Conservation (phyloP, 2,329 filamentous ascomycete species). For the Aphanocladium album region DNA sequence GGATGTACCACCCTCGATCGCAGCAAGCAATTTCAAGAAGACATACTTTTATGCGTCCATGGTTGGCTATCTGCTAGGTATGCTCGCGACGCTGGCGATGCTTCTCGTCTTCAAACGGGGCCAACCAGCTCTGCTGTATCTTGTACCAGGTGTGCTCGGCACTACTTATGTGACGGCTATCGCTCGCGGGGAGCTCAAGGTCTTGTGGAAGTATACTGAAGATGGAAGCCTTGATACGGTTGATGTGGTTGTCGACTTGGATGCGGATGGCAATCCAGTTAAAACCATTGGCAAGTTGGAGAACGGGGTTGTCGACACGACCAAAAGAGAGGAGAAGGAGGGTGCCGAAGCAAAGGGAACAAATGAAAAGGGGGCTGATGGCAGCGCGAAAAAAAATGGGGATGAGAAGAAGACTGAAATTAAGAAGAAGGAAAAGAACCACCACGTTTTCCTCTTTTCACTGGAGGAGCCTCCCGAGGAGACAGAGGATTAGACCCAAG, state of each 20-base stretch:
- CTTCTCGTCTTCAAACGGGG: constrained; percentile 75
- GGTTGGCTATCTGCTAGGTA: constrained; percentile 70
- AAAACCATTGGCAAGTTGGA: constrained; percentile 34
- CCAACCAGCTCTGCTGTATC: constrained; percentile 86
- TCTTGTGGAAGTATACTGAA: constrained; percentile 82
- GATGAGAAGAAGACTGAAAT: constrained; percentile 16
- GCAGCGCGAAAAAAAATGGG: constrained; percentile 12
- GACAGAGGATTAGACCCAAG: background rate
- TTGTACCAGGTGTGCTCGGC: constrained; percentile 79
- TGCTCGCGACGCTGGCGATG: constrained; percentile 70
- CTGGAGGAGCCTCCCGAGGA: constrained; percentile 24
- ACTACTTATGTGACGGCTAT: constrained; percentile 71
- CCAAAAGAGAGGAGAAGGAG: constrained; percentile 23
- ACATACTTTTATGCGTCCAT: constrained; percentile 79
- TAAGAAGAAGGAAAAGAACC: constrained; percentile 19
- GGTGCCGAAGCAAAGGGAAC: constrained; percentile 13
- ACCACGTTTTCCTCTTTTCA: constrained; percentile 30
- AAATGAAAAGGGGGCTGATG: background rate
- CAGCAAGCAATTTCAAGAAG: constrained; percentile 62
- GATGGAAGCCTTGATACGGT: constrained; percentile 52
- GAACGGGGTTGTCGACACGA: constrained; percentile 33
- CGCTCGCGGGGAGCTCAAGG: constrained; percentile 62
- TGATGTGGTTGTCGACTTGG: constrained; percentile 52
- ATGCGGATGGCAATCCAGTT: constrained; percentile 41
- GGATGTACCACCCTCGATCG: constrained; percentile 26